These are phyloP conservation scores for Trichoderma pleuroti DNA, from an alignment of 2,329 filamentous ascomycete genomes.

Conservation along the genomic window DNA sequence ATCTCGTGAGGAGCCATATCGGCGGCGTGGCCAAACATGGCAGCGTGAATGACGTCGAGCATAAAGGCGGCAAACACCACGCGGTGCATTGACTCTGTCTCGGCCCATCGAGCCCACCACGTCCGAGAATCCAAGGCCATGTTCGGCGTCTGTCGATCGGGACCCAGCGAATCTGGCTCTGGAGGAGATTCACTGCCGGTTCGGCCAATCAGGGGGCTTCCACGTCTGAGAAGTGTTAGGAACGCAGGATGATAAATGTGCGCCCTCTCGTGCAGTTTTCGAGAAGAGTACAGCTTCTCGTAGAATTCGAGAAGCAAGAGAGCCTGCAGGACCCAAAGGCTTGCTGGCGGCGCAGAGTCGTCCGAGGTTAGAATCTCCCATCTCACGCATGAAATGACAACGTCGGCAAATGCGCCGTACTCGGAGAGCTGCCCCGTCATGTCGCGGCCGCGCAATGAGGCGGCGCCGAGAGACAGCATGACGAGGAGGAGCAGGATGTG, in stretches of 20 bases:
- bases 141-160: conserved; percentile 38
- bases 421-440: conserved; percentile 49
- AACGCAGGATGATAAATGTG: conserved; percentile 89
- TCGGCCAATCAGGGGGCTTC: conserved; percentile 78
- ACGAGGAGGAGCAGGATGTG: conserved; percentile 73
- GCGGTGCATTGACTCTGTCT: conserved; percentile 79
- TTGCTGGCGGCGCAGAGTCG: conserved; percentile 78
- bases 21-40: conserved; percentile 86
- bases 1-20: conserved; percentile 92
- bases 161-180: conserved; percentile 37
- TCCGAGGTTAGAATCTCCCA: conserved; percentile 81
- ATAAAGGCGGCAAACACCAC: conserved; percentile 89
- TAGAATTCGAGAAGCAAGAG: conserved; percentile 80
- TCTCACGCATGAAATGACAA: conserved; percentile 68
- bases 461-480: conserved; percentile 81
- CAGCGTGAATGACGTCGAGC: conserved; percentile 82
- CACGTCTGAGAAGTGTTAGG: conserved; percentile 77
- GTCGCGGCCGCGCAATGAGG: conserved; percentile 66
- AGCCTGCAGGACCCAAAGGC: conserved; percentile 84
- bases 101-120: conserved; percentile 87
- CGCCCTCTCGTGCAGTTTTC: conserved; percentile 77
- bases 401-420: conserved; percentile 48
- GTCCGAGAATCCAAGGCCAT: conserved; percentile 39
- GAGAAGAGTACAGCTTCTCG: conserved; percentile 86
- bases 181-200: conserved; percentile 76